A percentile compares a stretch with the other conserved stretches of the same genome.
Conservation (phyloP, 2,329 filamentous ascomycete genomes). For the Aspergillus sp. region DNA sequence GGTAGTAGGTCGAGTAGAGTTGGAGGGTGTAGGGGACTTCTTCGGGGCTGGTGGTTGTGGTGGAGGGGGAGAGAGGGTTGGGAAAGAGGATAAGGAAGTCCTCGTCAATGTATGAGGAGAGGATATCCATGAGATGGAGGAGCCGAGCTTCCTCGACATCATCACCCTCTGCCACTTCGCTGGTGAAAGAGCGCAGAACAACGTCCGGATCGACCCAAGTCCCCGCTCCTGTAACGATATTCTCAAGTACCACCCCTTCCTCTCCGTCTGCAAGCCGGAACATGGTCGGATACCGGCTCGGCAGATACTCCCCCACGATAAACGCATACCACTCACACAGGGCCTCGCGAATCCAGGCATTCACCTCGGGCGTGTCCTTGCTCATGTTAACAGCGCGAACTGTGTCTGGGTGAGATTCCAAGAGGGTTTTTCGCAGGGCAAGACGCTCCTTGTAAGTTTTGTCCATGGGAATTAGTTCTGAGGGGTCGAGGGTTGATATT, state of each 20-base stretch:
- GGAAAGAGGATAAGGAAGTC: conserved; percentile 65
- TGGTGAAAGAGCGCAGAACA: background rate
- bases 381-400: conserved; percentile 45
- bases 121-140: conserved; percentile 44
- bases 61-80: conserved; percentile 24
- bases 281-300: conserved; percentile 60
- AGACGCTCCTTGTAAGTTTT: conserved; percentile 61
- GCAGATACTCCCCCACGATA: conserved; percentile 60
- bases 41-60: conserved; percentile 23
- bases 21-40: conserved; percentile 57
- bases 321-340: conserved; percentile 63
- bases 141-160: conserved; percentile 8
- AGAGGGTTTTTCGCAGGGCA: conserved; percentile 52
- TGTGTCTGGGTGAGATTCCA: conserved; percentile 49
- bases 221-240: conserved; percentile 50
- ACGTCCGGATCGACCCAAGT: conserved; percentile 39
- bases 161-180: background rate
- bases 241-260: conserved; percentile 42
- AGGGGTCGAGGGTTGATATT: conserved; percentile 56
- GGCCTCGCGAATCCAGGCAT: conserved; percentile 45
- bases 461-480: conserved; percentile 64
- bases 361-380: conserved; percentile 35
- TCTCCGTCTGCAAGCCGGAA: conserved; percentile 44
- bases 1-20: conserved; percentile 62
- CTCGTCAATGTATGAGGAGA: conserved; percentile 60